These are phyloP conservation scores for Penicillium goetzii DNA, from an alignment of 495 filamentous ascomycete genomes.

Conservation along the genomic window DNA sequence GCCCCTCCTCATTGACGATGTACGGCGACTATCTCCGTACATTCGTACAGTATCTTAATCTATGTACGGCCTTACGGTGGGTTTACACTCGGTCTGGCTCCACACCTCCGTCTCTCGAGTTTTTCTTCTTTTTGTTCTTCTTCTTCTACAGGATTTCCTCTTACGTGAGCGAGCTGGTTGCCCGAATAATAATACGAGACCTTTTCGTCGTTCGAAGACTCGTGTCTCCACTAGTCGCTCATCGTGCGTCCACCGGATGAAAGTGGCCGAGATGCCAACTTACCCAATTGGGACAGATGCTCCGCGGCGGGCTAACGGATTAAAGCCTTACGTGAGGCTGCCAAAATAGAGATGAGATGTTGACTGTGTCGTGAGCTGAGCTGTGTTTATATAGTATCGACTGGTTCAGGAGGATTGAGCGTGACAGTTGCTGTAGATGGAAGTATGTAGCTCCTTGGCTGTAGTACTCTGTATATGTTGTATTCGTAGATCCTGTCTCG, in stretches of 20 bases:
- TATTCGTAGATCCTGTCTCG: neutral
- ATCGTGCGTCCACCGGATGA: neutral
- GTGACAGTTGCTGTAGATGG: neutral
- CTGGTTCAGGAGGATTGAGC: neutral
- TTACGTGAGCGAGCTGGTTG: constrained; percentile 7
- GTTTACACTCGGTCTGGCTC: neutral
- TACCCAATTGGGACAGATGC: constrained; percentile 18
- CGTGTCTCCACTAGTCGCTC: neutral
- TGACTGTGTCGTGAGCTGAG: neutral
- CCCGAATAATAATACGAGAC: constrained; percentile 4
- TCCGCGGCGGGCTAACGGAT: neutral
- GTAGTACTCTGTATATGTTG: neutral
- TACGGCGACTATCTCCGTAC: too few relatives aligned
- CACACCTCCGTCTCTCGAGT: neutral
- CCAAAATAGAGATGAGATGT: neutral
- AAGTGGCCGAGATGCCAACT: constrained; percentile 29
- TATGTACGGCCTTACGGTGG: neutral
- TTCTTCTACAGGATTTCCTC: constrained; percentile 11
- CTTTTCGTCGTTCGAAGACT: neutral
- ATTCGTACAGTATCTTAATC: too few relatives aligned
- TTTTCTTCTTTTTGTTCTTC: neutral
- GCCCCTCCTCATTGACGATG: neutral
- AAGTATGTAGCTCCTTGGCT: neutral
- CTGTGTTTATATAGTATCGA: neutral
- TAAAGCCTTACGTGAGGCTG: neutral